These are phyloP conservation scores for Salix dunnii DNA, from an alignment of 345 rosid species.

Conservation along the genomic window DNA sequence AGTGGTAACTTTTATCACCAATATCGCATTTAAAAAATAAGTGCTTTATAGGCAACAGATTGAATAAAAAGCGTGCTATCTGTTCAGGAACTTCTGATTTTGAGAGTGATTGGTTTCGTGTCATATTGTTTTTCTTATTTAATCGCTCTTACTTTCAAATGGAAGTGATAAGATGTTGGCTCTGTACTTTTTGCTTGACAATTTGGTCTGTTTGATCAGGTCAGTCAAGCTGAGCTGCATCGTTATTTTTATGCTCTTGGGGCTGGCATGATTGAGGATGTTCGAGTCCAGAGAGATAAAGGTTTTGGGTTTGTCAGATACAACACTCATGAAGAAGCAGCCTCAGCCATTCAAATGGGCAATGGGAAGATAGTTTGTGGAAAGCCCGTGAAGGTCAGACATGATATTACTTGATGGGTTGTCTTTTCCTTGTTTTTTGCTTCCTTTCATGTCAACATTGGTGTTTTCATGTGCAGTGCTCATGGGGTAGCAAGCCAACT, in stretches of 20 bases:
- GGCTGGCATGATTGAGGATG: slow-evolving; percentile 93
- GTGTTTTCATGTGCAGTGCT: slow-evolving; percentile 49
- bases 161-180: background rate
- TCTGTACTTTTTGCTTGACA: background rate
- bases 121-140: background rate
- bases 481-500: slow-evolving; percentile 95
- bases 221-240: slow-evolving; percentile 83
- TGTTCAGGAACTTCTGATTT: background rate
- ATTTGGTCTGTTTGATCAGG: slow-evolving; percentile 30
- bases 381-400: slow-evolving; percentile 77
- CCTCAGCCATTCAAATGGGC: slow-evolving; percentile 87
- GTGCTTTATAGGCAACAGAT: background rate
- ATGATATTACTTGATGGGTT: background rate
- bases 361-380: slow-evolving; percentile 69
- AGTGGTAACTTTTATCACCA: background rate
- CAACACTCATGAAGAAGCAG: slow-evolving; percentile 84
- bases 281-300: slow-evolving; percentile 88
- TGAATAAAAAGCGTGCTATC: background rate
- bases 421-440: background rate
- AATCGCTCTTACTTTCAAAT: background rate
- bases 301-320: slow-evolving; percentile 96
- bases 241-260: slow-evolving; percentile 83
- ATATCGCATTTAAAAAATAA: background rate
- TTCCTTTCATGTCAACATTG: slow-evolving; percentile 14
- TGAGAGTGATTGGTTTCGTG: background rate